Conservation (phyloP, 169 alveolate genomes). For the Babesia bigemina region DNA sequence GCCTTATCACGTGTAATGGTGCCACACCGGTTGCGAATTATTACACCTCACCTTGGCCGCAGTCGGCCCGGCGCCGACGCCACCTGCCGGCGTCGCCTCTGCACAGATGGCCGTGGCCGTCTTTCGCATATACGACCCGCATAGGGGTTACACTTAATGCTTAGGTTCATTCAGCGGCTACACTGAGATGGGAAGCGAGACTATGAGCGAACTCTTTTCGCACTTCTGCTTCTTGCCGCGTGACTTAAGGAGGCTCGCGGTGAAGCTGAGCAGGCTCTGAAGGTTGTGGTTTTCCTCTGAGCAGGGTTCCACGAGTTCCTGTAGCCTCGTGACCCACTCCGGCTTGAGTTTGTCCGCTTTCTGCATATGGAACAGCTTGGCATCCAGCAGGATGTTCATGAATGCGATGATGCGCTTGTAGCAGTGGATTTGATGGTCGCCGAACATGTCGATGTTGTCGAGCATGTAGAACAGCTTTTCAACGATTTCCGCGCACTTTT, state of each 20-base stretch:
- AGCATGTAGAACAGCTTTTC: conserved; percentile 36
- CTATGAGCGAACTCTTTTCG: conserved; percentile 41
- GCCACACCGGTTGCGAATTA: too few species aligned
- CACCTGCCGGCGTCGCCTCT: too few species aligned
- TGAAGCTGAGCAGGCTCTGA: conserved; percentile 65
- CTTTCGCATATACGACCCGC: too few species aligned
- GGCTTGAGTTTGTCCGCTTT: conserved; percentile 31
- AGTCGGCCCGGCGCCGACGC: too few species aligned
- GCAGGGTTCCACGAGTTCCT: conserved; percentile 50
- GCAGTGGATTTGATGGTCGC: conserved; percentile 22
- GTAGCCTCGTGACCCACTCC: conserved; percentile 42
- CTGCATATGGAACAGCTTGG: conserved; percentile 44
- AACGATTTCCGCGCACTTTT: conserved; percentile 34
- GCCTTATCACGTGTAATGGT: too few species aligned
- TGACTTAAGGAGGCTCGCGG: conserved; percentile 43
- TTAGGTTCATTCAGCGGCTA: neutral
- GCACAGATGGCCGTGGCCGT: too few species aligned
- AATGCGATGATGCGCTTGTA: conserved; percentile 50
- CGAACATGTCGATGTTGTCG: conserved; percentile 20
- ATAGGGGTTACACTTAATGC: too few species aligned
- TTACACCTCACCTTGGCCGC: too few species aligned
- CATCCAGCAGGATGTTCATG: conserved; percentile 57
- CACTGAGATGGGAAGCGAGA: conserved; percentile 32
- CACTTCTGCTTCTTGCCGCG: conserved; percentile 19
- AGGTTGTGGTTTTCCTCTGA: conserved; percentile 45